Evolutionary conservation across 2,329 filamentous ascomycete genomes (phyloP), one percentile per base, ranked within the genome.

Genomic region (Pyrenophora seminiperda): DNA sequence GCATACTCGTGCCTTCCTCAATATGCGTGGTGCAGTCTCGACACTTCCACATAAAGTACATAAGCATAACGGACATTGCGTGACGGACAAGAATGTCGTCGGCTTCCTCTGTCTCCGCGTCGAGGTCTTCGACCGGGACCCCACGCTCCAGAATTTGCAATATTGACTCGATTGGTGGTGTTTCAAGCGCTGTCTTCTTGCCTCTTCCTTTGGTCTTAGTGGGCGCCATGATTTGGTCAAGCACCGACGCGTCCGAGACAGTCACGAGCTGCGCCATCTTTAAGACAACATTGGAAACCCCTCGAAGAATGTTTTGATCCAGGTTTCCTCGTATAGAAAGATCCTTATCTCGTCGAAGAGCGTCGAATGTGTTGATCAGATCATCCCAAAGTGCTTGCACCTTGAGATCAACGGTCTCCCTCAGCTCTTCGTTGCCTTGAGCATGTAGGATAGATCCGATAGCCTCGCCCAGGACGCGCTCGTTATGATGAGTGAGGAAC

Each of bases 31-130:
- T 65, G 39, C 75, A 67, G 32, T 80, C 78, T 44, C 84, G 83
- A 17, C 88, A 82, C 68, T 94, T 93, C 94, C 94, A 99, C 85
- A 96, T 90, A 69, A 97, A 96, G 75, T 97, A 97, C 74, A 95
- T 91, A 38, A 91, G 81, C 41, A 88, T 81, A 2, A 86, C 81
- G 58, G 89, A 88, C 64, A 95, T 88, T 22, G 91, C 87, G 62
- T 87, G 88, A 2, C 84, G 80, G 5, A 91, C 86, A 34, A 94
- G 79, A 57, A 90, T 86, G 59, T 94, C 89, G 71, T 97, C 93
- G 10, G 90, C 77, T 34, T 85, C 85, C 56, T 91, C 88, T 19
- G 87, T 80, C 11, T 88, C 87, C 34, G 87, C 83, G 46, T 91
- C 84, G 3, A 85, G 77, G 45, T 87, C 85, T 43, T 83, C 67